These are phyloP conservation scores for Hemisphaericaspora subhashii DNA, from an alignment of 1,139 yeast genomes.

Conservation along the genomic window DNA sequence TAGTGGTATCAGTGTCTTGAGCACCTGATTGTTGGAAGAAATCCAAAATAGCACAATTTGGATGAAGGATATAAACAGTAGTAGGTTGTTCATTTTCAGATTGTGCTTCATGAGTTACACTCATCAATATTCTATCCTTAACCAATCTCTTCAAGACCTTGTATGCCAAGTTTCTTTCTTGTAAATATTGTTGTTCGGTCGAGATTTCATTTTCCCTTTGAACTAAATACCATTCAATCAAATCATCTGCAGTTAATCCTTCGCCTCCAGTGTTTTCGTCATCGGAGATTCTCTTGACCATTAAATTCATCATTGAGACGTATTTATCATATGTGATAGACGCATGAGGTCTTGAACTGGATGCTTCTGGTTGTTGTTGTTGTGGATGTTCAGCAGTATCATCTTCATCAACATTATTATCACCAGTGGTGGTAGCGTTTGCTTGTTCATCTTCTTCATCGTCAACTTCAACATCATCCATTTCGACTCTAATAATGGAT, in stretches of 20 bases:
- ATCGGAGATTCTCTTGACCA: conserved; percentile 71
- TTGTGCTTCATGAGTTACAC: conserved; percentile 55
- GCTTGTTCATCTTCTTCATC: conserved; percentile 52
- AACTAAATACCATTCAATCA: conserved; percentile 79
- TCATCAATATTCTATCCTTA: conserved; percentile 83
- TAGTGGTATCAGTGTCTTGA: conserved; percentile 3
- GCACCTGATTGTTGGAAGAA: conserved; percentile 41
- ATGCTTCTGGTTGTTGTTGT: conserved; percentile 7
- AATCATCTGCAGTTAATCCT: conserved; percentile 69
- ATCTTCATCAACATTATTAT: conserved; percentile 14
- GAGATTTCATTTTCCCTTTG: conserved; percentile 72
- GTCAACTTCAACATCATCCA: conserved; percentile 87
- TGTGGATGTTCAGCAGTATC: conserved; percentile 13
- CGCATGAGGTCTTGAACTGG: conserved; percentile 12
- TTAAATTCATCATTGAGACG: conserved; percentile 75
- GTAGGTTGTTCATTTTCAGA: conserved; percentile 23
- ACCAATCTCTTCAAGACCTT: conserved; percentile 85
- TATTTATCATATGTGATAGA: conserved; percentile 81
- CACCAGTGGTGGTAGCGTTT: conserved; percentile 17
- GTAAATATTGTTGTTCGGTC: conserved; percentile 69
- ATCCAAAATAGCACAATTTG: conserved; percentile 80
- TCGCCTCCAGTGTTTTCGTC: conserved; percentile 52
- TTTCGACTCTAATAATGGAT: conserved; percentile 90
- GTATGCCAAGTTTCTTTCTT: conserved; percentile 68
- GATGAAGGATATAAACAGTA: conserved; percentile 75